phyloP scores from a whole-genome alignment of 371 early-diverging fungal genomes.

The Rhizopus arrhizus region DNA sequence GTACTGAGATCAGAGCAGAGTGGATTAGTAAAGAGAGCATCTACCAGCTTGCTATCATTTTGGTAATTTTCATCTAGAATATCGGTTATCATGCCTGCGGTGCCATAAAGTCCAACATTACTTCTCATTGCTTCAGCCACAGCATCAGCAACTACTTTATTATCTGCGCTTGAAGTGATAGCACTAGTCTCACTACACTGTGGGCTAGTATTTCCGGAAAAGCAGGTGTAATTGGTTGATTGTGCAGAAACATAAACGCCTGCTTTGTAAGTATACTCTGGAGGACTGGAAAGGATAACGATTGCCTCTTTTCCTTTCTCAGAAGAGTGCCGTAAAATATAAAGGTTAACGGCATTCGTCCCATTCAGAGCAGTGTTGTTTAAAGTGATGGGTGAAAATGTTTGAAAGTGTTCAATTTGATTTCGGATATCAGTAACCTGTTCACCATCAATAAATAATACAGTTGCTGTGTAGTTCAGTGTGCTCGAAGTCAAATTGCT shows the following conservation, averaged over 20 bases:
- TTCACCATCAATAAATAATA: background rate
- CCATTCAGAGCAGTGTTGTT: background rate
- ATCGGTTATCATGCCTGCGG: slow-evolving; percentile 1
- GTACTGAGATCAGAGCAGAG: slow-evolving; percentile 2
- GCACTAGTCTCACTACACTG: background rate
- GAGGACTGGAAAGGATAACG: slow-evolving; percentile 1
- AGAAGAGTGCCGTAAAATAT: slow-evolving; percentile 6
- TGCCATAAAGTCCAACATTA: slow-evolving; percentile 13
- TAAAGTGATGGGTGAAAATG: background rate
- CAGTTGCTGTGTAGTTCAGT: background rate
- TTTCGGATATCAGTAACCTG: background rate
- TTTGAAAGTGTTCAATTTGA: background rate
- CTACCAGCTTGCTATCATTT: slow-evolving; percentile 4
- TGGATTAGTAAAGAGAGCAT: slow-evolving; percentile 17
- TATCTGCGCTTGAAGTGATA: slow-evolving; percentile 1
- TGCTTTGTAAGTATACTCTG: slow-evolving; percentile 1
- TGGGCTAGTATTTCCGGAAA: background rate
- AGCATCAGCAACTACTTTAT: slow-evolving; percentile 17
- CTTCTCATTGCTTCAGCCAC: slow-evolving; percentile 10
- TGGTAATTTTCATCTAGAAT: slow-evolving; percentile 4
- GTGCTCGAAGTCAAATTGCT: background rate
- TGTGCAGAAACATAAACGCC: slow-evolving; percentile 13
- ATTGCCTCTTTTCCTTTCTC: slow-evolving; percentile 5
- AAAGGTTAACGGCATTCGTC: background rate
- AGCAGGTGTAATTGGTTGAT: slow-evolving; percentile 14